Evolutionary conservation across 2,329 filamentous ascomycete genomes (phyloP), one percentile per base, ranked within the genome.

Genomic region (Aspergillus pseudonomiae): DNA sequence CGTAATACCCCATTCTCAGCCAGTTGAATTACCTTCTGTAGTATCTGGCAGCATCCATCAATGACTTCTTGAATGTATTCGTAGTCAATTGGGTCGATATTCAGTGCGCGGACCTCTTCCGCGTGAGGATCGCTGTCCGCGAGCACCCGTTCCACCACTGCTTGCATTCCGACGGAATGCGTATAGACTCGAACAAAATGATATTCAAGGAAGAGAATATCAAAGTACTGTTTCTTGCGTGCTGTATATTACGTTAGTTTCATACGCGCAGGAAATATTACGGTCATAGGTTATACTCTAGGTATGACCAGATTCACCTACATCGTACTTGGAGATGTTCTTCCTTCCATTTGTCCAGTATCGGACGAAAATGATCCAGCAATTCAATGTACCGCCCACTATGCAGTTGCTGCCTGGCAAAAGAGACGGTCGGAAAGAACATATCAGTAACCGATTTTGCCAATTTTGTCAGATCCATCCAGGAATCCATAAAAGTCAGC

Each of bases 1-100:
- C 81, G 78, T n/a, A 87, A 74, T 7, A 75, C 72, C 9, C 74
- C 76, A 2, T 75, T 77, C 30, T 85, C 80, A 2, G 80, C 80
- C 1, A 87, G 77, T 46, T 82, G 78, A 0, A 77, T 81, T 3
- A 83, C 82, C 56, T 82, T 84, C 55, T 82, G 75, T 4, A 86
- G 73, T 32, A 85, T 84, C 59, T 84, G 77, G 52, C 82, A 82
- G 63, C 82, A 84, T 1, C 82, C 83, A 24, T 86, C 82, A 3
- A 86, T 83, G 1, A 86, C 85, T 69, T 86, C 84, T 70, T 83
- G 81, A 16, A 86, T 85, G 65, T 85, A 86, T 41, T 82, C 80
- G 60, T 84, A 85, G 67, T 87, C 84, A 55, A 79, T 78, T 1
- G 81, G 77, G 61, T 83, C 81, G 26, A 84, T 78, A 55, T 79